Evolutionary conservation across 768 basidiomycete genomes (phyloP), one percentile per base, ranked within the genome.

Genomic region (Naganishia randhawae): DNA sequence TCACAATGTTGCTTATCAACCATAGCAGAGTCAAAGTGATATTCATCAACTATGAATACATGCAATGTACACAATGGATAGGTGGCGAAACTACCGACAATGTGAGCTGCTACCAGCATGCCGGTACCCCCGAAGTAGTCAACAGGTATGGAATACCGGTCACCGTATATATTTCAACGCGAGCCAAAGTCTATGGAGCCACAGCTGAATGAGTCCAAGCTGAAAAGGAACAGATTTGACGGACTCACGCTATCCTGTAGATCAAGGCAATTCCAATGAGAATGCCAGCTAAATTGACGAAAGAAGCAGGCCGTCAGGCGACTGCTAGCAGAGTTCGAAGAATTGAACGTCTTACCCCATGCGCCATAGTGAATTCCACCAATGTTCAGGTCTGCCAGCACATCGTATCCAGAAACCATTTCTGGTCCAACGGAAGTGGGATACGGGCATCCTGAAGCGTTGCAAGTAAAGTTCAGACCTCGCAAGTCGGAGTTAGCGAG

Each of bases 371-470:
- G 80, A n/a, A 84, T 81, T 0, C 74, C 73, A 4, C 76, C 80
- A 55, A 84, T 84, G 5, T 82, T 82, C n/a, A 86, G 81, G 65
- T 83, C 73, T 50, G 68, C 51, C 10, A 86, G 76, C 0, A 86
- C 82, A 69, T 86, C 85, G 6, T 81, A 79, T 5, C 85, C 85
- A 0, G 83, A 85, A 6, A 77, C 75, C 19, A 50, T 62, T 3
- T 74, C 76, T 0, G 82, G 79, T 13, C 82, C 81, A 48, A 77
- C 69, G 1, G 84, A 83, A 14, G 83, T 82, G 13, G 85, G 83
- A 73, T 84, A 85, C 3, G 84, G 83, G 67, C 86, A 87, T 67
- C 84, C 85, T 8, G 73, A 62, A 3, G 79, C 82, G 48, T 82
- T 75, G 74, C 85, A 86, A 2, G 69, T 72, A 74, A 48, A 48